A percentile compares a stretch with the other conserved stretches of the same genome.
phyloP scores from a whole-genome alignment of 139 green algal genomes.

The Coelastrella sp. region DNA sequence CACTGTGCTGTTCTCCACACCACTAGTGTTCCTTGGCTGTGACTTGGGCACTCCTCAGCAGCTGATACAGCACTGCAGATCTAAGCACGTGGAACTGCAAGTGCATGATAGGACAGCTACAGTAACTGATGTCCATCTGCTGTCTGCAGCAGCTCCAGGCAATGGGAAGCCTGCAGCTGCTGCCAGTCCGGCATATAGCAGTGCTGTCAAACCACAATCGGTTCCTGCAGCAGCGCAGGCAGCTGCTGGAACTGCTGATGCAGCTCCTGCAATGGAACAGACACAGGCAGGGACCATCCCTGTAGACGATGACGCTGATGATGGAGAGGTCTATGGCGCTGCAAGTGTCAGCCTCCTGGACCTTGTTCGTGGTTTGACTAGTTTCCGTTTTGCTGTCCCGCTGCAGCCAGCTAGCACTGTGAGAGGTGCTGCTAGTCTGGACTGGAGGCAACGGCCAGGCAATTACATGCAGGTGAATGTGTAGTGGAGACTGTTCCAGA shows the following conservation, averaged over 20 bases:
- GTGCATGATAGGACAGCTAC: constrained; percentile 64
- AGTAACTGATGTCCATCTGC: too few species aligned
- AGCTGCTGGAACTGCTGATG: neutral
- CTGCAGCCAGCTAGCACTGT: constrained; percentile 51
- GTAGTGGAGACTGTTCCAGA: neutral
- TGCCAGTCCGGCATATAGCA: too few species aligned
- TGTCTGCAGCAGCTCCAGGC: too few species aligned
- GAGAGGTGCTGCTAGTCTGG: constrained; percentile 63
- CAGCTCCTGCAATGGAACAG: neutral
- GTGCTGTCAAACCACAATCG: too few species aligned
- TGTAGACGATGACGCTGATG: neutral
- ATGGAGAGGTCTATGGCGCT: constrained; percentile 60
- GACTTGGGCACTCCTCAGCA: constrained; percentile 27
- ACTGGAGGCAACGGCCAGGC: constrained; percentile 71
- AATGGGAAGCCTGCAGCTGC: too few species aligned
- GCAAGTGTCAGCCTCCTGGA: constrained; percentile 50
- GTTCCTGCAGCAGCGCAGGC: neutral
- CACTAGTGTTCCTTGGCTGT: constrained; percentile 19
- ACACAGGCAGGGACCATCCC: neutral
- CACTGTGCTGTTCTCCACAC: constrained; percentile 1
- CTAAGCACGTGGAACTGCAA: constrained; percentile 47
- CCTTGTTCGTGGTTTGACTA: constrained; percentile 6
- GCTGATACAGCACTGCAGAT: constrained; percentile 52
- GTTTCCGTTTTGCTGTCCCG: constrained; percentile 18
- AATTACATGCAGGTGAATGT: constrained; percentile 62